A percentile compares a stretch with the other conserved stretches of the same genome.
Conservation (phyloP, 225 moss, liverwort and hornwort species). For the Rhytidiadelphus loreus region DNA sequence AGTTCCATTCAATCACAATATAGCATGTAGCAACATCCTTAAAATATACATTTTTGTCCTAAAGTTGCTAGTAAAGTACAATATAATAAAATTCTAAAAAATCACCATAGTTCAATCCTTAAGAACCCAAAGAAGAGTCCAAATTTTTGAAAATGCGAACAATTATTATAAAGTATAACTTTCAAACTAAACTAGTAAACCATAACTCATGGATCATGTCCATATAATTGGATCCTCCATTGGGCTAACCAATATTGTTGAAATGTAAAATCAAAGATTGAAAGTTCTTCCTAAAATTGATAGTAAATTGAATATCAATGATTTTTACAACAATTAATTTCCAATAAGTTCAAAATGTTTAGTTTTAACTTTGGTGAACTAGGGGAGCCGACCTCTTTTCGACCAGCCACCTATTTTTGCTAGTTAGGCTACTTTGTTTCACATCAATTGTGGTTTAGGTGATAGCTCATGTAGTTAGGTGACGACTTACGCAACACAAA, state of each 20-base stretch:
- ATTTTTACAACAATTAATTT: neutral
- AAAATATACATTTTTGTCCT: rapidly evolving
- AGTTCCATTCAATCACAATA: neutral
- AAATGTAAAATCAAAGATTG: neutral
- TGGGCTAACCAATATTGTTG: neutral
- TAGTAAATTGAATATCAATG: neutral
- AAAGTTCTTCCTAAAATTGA: too few relatives aligned
- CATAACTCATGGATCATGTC: neutral
- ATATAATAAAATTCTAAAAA: neutral
- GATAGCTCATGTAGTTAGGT: too few relatives aligned
- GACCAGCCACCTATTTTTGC: too few relatives aligned
- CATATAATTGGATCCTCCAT: neutral
- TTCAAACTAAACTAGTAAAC: neutral
- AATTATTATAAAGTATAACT: neutral
- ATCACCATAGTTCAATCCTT: neutral
- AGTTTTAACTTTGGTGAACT: neutral
- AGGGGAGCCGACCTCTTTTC: too few relatives aligned
- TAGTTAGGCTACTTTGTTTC: too few relatives aligned
- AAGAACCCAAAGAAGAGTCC: neutral
- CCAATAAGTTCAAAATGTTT: neutral
- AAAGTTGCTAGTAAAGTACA: neutral
- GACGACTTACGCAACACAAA: too few relatives aligned
- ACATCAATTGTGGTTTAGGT: too few relatives aligned
- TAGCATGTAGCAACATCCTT: too few relatives aligned
- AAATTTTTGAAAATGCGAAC: neutral